These are phyloP conservation scores for Saccharomycopsis javanensis DNA, from an alignment of 805 yeast genomes.

Conservation along the genomic window DNA sequence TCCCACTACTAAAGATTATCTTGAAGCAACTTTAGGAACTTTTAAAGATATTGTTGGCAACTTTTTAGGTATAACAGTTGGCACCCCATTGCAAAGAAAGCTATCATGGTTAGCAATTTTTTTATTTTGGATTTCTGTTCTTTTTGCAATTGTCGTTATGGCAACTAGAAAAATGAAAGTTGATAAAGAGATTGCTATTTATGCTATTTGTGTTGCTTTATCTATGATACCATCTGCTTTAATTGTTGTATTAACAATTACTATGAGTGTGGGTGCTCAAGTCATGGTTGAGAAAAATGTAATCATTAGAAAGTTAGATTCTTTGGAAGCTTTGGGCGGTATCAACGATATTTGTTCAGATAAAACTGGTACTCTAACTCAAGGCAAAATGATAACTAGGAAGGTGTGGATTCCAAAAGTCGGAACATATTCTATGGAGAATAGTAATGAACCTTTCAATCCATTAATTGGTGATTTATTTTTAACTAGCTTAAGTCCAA, in stretches of 20 bases:
- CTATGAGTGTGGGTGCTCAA: conserved; percentile 77
- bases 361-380: conserved; percentile 75
- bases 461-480: conserved; percentile 43
- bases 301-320: conserved; percentile 66
- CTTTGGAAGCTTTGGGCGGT: conserved; percentile 71
- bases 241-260: conserved; percentile 73
- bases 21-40: conserved; percentile 39
- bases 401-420: conserved; percentile 57
- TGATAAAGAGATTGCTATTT: conserved; percentile 73
- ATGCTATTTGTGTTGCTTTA: conserved; percentile 73
- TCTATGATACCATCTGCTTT: conserved; percentile 78
- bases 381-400: conserved; percentile 69
- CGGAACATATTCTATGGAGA: conserved; percentile 47
- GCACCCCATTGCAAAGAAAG: conserved; percentile 74
- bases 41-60: conserved; percentile 49
- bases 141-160: conserved; percentile 81
- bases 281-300: conserved; percentile 60
- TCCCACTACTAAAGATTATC: conserved; percentile 34
- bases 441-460: conserved; percentile 51
- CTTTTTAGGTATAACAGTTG: conserved; percentile 64
- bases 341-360: conserved; percentile 75
- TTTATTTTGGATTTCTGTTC: conserved; percentile 67
- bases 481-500: neutral
- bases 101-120: conserved; percentile 68
- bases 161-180: conserved; percentile 70